These are phyloP conservation scores for Saturnispora dispora DNA, from an alignment of 805 yeast genomes.

Conservation along the genomic window DNA sequence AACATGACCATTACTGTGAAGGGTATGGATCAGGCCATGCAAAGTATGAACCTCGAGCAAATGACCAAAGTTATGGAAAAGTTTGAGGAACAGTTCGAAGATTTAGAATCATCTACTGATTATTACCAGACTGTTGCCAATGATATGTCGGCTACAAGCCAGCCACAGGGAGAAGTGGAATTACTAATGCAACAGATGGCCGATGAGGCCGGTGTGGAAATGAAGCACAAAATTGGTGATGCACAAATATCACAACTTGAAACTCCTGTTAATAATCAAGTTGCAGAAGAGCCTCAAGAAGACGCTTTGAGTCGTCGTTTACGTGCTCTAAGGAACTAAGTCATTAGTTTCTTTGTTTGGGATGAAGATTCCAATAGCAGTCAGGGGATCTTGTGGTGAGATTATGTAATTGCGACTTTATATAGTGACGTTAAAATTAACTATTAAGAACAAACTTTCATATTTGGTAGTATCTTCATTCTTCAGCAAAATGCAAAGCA, in stretches of 20 bases:
- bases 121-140: slow-evolving; percentile 89
- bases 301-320: slow-evolving; percentile 81
- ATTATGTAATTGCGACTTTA: not conserved
- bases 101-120: slow-evolving; percentile 85
- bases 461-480: not conserved
- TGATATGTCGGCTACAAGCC: slow-evolving; percentile 76
- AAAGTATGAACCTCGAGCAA: slow-evolving; percentile 88
- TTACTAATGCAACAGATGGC: slow-evolving; percentile 85
- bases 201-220: slow-evolving; percentile 93
- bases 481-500: not conserved
- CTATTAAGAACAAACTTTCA: not conserved
- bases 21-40: slow-evolving; percentile 95
- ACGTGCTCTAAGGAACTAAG: slow-evolving; percentile 61
- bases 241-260: slow-evolving; percentile 43
- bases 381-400: not conserved
- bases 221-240: slow-evolving; percentile 69
- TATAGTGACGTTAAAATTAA: not conserved
- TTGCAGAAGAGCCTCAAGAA: slow-evolving; percentile 55
- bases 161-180: slow-evolving; percentile 95
- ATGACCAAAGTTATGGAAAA: slow-evolving; percentile 95
- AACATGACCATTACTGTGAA: slow-evolving; percentile 88
- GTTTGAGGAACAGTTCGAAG: slow-evolving; percentile 93
- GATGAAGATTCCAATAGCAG: not conserved
- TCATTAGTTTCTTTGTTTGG: not conserved
- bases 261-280: slow-evolving; percentile 20